Conservation (phyloP, 140 eudicot species). For the Cichorium intybus region DNA sequence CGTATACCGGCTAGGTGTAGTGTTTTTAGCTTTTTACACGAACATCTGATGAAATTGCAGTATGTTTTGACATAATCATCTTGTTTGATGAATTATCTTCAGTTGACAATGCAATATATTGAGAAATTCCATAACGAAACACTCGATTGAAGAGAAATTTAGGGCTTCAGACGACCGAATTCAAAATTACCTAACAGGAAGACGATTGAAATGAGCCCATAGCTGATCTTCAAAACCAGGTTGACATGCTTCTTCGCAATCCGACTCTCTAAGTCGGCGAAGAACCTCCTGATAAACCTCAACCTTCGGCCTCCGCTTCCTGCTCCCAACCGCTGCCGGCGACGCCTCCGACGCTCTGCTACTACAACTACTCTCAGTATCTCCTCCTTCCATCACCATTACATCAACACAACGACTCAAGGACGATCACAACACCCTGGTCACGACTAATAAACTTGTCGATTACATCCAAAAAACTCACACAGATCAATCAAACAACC, state of each 20-base stretch:
- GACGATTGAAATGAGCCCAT: conserved; percentile 76
- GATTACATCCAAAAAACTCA: conserved; percentile 2
- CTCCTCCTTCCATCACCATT: conserved; percentile 44
- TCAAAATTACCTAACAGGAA: conserved; percentile 55
- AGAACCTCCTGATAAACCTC: conserved; percentile 77
- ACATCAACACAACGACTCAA: conserved; percentile 2
- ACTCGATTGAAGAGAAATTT: not conserved
- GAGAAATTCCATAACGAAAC: not conserved
- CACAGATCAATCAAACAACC: conserved; percentile 8
- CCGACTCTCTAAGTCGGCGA: conserved; percentile 48
- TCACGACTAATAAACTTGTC: not conserved
- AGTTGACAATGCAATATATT: not conserved
- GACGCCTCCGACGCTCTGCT: conserved; percentile 53
- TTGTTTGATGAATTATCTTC: not conserved
- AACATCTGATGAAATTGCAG: not conserved
- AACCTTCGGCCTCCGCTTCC: conserved; percentile 52
- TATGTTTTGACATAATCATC: not conserved
- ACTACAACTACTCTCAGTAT: conserved; percentile 65
- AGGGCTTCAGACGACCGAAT: conserved; percentile 22
- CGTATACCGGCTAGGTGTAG: not conserved
- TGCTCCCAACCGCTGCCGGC: conserved; percentile 36
- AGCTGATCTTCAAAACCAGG: conserved; percentile 77
- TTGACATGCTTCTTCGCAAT: conserved; percentile 40
- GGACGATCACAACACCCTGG: not conserved
- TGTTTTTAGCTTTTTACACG: not conserved